Conservation (phyloP, 805 yeast species). For the Alloascoidea africana region DNA sequence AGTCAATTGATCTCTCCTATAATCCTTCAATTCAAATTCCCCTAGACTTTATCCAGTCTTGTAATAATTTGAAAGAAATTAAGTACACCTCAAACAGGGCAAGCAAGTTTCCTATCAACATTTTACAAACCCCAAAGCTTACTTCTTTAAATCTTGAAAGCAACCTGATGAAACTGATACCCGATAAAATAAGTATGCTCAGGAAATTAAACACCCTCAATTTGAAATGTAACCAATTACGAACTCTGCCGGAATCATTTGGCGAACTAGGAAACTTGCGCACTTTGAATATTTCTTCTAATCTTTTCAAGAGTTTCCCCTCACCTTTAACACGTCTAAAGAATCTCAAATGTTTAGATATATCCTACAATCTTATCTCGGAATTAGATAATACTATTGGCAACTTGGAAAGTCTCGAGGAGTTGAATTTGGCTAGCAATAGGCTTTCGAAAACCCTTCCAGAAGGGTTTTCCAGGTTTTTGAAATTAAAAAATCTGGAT, state of each 20-base stretch:
- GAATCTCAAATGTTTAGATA: slow-evolving; percentile 41
- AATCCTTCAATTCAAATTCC: slow-evolving; percentile 82
- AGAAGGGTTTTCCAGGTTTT: slow-evolving; percentile 32
- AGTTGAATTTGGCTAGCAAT: slow-evolving; percentile 71
- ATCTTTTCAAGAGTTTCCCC: slow-evolving; percentile 35
- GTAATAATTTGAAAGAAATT: slow-evolving; percentile 52
- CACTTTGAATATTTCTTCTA: slow-evolving; percentile 54
- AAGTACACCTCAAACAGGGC: slow-evolving; percentile 62
- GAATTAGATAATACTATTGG: slow-evolving; percentile 44
- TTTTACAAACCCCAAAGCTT: slow-evolving; percentile 54
- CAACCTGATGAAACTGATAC: slow-evolving; percentile 55
- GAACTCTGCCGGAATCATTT: slow-evolving; percentile 44
- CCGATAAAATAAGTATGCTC: slow-evolving; percentile 38
- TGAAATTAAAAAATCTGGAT: slow-evolving; percentile 54
- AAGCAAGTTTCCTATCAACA: slow-evolving; percentile 56
- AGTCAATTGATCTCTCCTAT: slow-evolving; percentile 66
- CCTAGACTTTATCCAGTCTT: slow-evolving; percentile 69
- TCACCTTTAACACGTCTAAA: slow-evolving; percentile 27
- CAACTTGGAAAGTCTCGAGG: slow-evolving; percentile 38
- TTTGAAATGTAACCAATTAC: slow-evolving; percentile 63
- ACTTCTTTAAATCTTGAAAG: slow-evolving; percentile 60
- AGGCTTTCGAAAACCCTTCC: slow-evolving; percentile 39
- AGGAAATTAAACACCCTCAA: slow-evolving; percentile 40
- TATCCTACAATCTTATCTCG: slow-evolving; percentile 61
- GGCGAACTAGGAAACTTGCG: slow-evolving; percentile 37